Percentiles rank a stretch among this genome's conserved stretches.
phyloP scores from a whole-genome alignment of 73 alveolate species.

The Paramecium pentaurelia region DNA sequence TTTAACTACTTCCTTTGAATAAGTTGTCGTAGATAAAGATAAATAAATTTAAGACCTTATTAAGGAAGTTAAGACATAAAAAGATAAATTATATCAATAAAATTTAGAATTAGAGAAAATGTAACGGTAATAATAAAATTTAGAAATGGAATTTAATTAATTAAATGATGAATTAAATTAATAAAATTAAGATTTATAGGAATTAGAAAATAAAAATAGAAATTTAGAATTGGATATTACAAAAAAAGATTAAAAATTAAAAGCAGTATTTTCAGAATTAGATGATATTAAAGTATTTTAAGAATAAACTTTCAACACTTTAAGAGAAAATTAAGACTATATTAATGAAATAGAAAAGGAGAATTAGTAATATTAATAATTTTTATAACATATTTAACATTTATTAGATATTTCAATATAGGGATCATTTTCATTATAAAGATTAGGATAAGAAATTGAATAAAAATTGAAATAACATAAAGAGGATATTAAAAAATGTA shows the following conservation, averaged over 20 bases:
- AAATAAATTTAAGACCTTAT: not conserved
- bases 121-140: not conserved
- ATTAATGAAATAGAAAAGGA: not conserved
- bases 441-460: conserved; percentile 39
- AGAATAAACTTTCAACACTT: not conserved
- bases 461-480: not conserved
- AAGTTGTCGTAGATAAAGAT: not conserved
- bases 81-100: not conserved
- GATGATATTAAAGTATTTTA: conserved; percentile 6
- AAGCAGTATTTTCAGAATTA: not conserved
- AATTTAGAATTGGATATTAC: not conserved
- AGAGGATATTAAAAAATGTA: not conserved
- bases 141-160: not conserved
- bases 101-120: not conserved
- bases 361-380: not conserved
- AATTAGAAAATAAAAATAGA: not conserved
- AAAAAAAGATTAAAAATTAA: not conserved
- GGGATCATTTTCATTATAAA: conserved; percentile 31
- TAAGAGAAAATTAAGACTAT: conserved; percentile 11
- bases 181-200: not conserved
- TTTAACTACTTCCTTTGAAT: not conserved
- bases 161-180: not conserved
- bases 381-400: not conserved
- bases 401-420: not conserved
- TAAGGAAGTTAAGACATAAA: not conserved